Base-by-base conservation (phyloP, 2,329 filamentous ascomycete species). In the Ceratocystis destructans region DNA sequence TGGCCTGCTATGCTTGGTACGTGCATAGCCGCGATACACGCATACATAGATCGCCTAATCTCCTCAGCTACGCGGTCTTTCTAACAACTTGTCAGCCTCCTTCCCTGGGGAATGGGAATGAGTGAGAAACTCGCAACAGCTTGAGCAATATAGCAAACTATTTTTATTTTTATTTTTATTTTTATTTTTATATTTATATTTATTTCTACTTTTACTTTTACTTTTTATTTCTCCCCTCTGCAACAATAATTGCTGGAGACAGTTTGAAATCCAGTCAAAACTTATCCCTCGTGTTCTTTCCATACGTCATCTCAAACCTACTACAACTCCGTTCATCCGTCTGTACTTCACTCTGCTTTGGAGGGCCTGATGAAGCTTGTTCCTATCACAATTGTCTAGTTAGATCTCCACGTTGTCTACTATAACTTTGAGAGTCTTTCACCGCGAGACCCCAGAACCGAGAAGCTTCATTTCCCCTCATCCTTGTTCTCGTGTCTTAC, bases 71-170 rank as follows among this genome's bases (percentile, higher is more conserved):
- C 55, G 55, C 55, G 28, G 28, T 59, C 28, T 37, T 33, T 59
- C 55, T 8, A 59, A 31, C 28, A 59, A 59, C 28, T 33, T n/a
- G 55, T 59, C 55, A 59, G 55, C 55, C 55, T 59, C 55, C 55
- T 59, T 59, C 53, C 28, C 31, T 20, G 15, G 33, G 15, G n/a
- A 31, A 37, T 22, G 22, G 22, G 48, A 28, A 53, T 22, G 20
- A 8, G 46, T 48, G 46, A 48, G 46, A 48, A 6, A 12, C 20
- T 53, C 48, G 5, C 22, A 15, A 53, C 22, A 53, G 28, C 48
- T n/a, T 17, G 25, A 15, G 3, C 20, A 59, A 59, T 59, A 59
- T 17, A 31, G 28, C 28, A 37, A 37, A 22, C 17, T 59, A n/a
- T n/a, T 31, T 31, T 17, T 59, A n/a, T 28, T 37, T 37, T 37